Base-by-base conservation (phyloP, 805 yeast genomes). In the Candida takata region DNA sequence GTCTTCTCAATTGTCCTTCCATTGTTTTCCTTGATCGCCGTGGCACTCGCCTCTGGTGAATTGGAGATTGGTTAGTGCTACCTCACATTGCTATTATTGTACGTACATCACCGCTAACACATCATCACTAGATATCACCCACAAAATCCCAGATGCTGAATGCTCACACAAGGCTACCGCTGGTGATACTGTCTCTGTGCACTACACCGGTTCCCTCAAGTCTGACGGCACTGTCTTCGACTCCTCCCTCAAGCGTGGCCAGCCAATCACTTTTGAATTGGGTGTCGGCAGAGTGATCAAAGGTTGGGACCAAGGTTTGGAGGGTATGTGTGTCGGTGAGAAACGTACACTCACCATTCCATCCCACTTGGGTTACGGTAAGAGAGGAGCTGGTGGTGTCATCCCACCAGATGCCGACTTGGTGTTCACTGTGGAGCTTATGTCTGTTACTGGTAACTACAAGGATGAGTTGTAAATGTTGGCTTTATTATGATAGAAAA, bases 291-390 rank as follows among this genome's bases (percentile, higher is more conserved):
- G 73, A 50, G 96, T 87, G 23, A 87, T 87, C 53, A 54, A 68
- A 41, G 96, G 97, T 40, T 87, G 96, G 96, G 97, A 87, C 44
- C 75, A 79, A 60, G 96, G 96, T 28, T 62, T 86, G 34, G 66
- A 26, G 77, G 81, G 63, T 32, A 49, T 49, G 94, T 87, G 97
- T 61, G 65, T 84, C 57, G 95, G 95, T 31, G 96, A 87, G 59
- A 69, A 79, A 63, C 73, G 96, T 55, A 79, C 72, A 47, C 66
- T 87, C 48, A 72, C 76, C 20, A 84, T 88, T 54, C 95, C 96
- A 31, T 71, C 94, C 6, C 68, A 70, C 23, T 58, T 85, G 47
- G 96, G 74, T 7, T 87, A 87, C 49, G 97, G 97, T 35, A 60
- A 62, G 20, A 56, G 77, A 37, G 94, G 87, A 33, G 77, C 84